A percentile compares a stretch with the other conserved stretches of the same genome.
Conservation (phyloP, 352 stramenopile species). For the Phytophthora vignae region DNA sequence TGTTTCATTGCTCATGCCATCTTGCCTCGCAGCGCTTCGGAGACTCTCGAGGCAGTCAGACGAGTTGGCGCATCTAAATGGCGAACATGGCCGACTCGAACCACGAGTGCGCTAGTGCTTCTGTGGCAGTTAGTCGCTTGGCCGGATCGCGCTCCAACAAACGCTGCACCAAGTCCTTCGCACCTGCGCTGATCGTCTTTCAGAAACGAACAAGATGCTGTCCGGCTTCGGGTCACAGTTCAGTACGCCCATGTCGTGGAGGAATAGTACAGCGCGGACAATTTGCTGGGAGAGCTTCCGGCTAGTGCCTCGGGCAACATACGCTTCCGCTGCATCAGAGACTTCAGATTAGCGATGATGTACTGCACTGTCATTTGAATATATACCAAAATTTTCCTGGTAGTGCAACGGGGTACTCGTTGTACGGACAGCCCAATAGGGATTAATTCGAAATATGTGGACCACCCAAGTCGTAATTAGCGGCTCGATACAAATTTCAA, state of each 20-base stretch:
- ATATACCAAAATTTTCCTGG: too few relatives aligned
- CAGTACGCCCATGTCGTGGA: conserved; percentile 90
- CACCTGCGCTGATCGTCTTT: conserved; percentile 67
- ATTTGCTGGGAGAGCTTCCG: conserved; percentile 89
- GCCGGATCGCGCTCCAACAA: conserved; percentile 84
- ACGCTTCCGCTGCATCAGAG: conserved; percentile 85
- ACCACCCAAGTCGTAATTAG: too few relatives aligned
- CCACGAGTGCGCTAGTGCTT: conserved; percentile 84
- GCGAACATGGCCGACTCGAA: conserved; percentile 89
- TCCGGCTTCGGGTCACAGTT: conserved; percentile 93
- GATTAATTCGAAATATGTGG: too few relatives aligned
- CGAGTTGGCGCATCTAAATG: conserved; percentile 54
- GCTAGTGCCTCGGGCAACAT: conserved; percentile 82
- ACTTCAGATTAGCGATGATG: too few relatives aligned
- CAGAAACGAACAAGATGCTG: conserved; percentile 91
- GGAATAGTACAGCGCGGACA: conserved; percentile 87
- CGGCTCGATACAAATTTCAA: too few relatives aligned
- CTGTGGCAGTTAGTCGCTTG: conserved; percentile 84
- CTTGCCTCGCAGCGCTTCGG: conserved; percentile 6
- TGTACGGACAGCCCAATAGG: too few relatives aligned
- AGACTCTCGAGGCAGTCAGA: conserved; percentile 5
- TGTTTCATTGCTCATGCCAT: conserved; percentile 11
- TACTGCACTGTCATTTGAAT: too few relatives aligned
- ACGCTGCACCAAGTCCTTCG: conserved; percentile 81
- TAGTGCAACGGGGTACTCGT: too few relatives aligned